Percentiles rank a stretch among this genome's conserved stretches.
These are phyloP conservation scores for Saccharum spontaneum DNA, from an alignment of 176 grass and related monocot genomes.

Conservation along the genomic window DNA sequence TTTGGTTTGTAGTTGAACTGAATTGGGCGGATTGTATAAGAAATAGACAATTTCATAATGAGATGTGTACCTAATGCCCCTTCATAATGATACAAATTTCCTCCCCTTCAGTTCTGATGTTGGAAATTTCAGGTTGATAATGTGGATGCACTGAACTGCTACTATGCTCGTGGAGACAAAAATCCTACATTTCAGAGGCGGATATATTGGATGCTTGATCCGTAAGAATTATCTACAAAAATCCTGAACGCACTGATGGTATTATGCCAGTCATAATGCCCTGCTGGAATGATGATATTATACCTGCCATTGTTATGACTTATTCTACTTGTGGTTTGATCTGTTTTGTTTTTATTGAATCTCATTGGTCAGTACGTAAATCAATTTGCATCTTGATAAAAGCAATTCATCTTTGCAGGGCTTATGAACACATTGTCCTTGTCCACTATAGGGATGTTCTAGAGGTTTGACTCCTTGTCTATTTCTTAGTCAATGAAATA, in stretches of 20 bases:
- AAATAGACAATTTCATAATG: not conserved
- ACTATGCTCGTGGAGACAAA: conserved; percentile 69
- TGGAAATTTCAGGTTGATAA: conserved; percentile 68
- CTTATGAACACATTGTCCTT: conserved; percentile 90
- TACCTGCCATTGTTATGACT: not conserved
- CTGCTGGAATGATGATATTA: conserved; percentile 1
- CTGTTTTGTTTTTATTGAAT: not conserved
- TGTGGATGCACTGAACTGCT: conserved; percentile 60
- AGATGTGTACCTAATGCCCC: not conserved
- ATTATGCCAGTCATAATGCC: not conserved
- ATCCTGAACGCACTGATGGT: not conserved
- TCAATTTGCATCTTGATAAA: conserved; percentile 16
- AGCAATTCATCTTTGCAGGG: conserved; percentile 61
- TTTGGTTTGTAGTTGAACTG: conserved; percentile 2
- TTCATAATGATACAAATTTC: not conserved
- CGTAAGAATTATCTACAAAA: conserved; percentile 52
- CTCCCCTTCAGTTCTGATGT: not conserved
- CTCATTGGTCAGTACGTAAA: not conserved
- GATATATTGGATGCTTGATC: conserved; percentile 95
- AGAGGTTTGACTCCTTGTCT: conserved; percentile 61
- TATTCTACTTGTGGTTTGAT: conserved; percentile 18
- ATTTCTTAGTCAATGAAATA: conserved; percentile 31
- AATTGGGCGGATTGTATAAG: not conserved
- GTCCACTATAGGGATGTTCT: conserved; percentile 87
- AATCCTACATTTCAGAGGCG: conserved; percentile 71